Evolutionary conservation across 306 rosid genomes (phyloP).

Genomic region (Casuarina glauca): DNA sequence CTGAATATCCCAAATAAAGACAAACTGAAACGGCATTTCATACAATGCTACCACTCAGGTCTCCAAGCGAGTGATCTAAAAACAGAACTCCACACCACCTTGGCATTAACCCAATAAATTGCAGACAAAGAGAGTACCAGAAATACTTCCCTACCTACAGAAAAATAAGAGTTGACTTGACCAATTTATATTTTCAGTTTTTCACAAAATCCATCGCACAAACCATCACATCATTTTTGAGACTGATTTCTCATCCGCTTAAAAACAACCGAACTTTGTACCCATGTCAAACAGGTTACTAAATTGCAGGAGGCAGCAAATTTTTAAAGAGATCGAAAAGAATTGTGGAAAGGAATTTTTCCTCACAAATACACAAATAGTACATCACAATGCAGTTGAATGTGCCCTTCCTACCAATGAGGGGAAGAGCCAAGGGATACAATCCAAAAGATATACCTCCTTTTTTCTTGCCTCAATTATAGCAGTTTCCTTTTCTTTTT

Average conservation of each 20-base stretch:
- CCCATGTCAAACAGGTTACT: neutral
- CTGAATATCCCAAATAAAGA: neutral
- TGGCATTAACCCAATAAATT: neutral
- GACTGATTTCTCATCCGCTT: neutral
- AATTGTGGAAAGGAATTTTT: neutral
- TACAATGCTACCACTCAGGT: neutral
- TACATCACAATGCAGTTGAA: neutral
- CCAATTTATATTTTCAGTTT: neutral
- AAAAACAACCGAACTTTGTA: neutral
- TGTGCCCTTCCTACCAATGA: neutral
- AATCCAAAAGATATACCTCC: constrained; percentile 48
- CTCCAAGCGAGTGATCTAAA: neutral
- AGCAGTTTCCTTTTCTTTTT: constrained; percentile 72
- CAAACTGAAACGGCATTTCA: neutral
- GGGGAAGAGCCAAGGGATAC: constrained; percentile 7
- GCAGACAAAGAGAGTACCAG: neutral
- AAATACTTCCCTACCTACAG: neutral
- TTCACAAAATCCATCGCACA: neutral
- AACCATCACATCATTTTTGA: neutral
- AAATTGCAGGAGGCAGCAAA: neutral
- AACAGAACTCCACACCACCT: neutral
- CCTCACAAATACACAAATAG: neutral
- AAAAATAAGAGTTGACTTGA: neutral
- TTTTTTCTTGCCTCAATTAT: constrained; percentile 67
- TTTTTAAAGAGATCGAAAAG: neutral